phyloP scores from a whole-genome alignment of 441 rosid species.

The Erodium texanum region DNA sequence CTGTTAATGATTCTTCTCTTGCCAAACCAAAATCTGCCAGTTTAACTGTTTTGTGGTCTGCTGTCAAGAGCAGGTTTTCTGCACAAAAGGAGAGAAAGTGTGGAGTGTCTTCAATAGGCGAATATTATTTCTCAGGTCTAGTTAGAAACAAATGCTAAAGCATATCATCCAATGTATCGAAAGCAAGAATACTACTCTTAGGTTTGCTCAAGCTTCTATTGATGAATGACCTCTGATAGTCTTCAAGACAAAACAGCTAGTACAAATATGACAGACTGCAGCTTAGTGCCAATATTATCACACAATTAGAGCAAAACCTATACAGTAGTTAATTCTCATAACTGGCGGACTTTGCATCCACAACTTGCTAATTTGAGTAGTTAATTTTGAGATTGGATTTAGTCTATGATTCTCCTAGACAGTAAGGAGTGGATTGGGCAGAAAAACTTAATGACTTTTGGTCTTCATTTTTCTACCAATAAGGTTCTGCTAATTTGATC shows the following conservation, averaged over 20 bases:
- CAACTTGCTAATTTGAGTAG: neutral
- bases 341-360: neutral
- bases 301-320: neutral
- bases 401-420: neutral
- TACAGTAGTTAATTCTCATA: neutral
- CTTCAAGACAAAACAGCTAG: neutral
- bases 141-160: neutral
- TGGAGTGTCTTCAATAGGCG: neutral
- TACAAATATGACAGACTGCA: no score
- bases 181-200: neutral
- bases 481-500: neutral
- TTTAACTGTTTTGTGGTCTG: constrained; percentile 50
- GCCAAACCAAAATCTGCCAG: constrained; percentile 64
- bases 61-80: constrained; percentile 59
- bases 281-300: no score
- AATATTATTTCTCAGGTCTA: neutral
- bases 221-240: neutral
- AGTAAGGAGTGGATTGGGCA: neutral
- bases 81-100: constrained; percentile 12
- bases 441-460: neutral
- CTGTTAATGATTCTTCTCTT: constrained; percentile 60
- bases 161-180: neutral
- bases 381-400: neutral
- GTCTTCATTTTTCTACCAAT: neutral
- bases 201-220: neutral